Base-by-base conservation (phyloP, 1,284 basidiomycete species). In the Xerocomus cyaneibrunnescens region DNA sequence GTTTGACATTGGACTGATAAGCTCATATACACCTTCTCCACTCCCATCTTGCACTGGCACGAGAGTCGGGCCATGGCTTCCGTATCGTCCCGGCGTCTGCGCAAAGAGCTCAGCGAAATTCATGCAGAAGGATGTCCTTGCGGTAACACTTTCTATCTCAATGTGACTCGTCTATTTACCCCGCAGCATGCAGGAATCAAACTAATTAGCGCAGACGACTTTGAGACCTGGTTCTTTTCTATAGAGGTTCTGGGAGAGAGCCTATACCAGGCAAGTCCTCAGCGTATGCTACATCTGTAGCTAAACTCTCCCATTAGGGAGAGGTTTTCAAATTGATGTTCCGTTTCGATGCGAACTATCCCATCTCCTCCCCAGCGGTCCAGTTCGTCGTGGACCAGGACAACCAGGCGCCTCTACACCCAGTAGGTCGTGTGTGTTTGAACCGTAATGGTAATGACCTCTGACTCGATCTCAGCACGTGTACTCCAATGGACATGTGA, bases 401-500 rank as follows among this genome's bases (percentile, higher is more conserved):
- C 40, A 75, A 75, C 54, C 71, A 81, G 58, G 77, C 87, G 17
- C 89, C 89, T 14, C 65, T 87, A 31, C 89, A 92, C 66, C 89
- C 89, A 12, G 87, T 89, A 65, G 52, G 85, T 77, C 36, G 34
- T 13, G 38, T 37, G 30, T 28, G 21, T 36, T 19, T 3, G 9
- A 40, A 32, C 19, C 13, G 22, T 32, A 25, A 34, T 36, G 52
- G 27, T 14, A 34, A 51, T 51, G 46, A 45, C 42, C 22, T 34
- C 58, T 64, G 46, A 59, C 44, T 53, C 32, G 42, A 47, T 51
- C 48, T 38, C 57, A 89, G 87, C 89, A 91, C 62, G 86, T 91
- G 42, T 92, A 92, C 65, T 89, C 87, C 9, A 92, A 92, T 65
- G 89, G 89, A 42, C 89, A 91, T 75, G 89, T 89, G 70, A 58